These are phyloP conservation scores for Agapanthus africanus DNA, from an alignment of 106 monocot species.

Conservation along the genomic window DNA sequence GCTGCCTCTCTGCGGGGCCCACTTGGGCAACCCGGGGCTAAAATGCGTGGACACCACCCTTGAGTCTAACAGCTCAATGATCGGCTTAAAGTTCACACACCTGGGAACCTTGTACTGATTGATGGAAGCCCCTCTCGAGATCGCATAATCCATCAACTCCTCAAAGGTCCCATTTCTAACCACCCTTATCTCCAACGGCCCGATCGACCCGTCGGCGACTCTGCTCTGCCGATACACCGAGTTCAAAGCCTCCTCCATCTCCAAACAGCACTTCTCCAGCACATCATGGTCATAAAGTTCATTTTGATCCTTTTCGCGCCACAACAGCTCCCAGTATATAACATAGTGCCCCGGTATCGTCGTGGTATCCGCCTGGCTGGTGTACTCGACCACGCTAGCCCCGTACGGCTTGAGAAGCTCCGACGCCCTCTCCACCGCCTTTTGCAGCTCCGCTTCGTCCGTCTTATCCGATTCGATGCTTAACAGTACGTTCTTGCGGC, in stretches of 20 bases:
- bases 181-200: slow-evolving; percentile 37
- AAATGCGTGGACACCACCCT: slow-evolving; percentile 36
- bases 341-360: slow-evolving; percentile 72
- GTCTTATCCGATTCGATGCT: slow-evolving; percentile 76
- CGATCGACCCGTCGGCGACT: slow-evolving; percentile 28
- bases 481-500: slow-evolving; percentile 57
- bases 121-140: slow-evolving; percentile 45
- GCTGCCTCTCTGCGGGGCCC: neutral
- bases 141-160: slow-evolving; percentile 54
- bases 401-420: slow-evolving; percentile 32
- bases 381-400: slow-evolving; percentile 57
- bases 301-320: slow-evolving; percentile 31
- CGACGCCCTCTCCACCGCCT: slow-evolving; percentile 44
- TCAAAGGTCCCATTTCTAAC: slow-evolving; percentile 35
- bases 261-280: slow-evolving; percentile 24
- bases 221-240: slow-evolving; percentile 37
- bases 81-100: slow-evolving; percentile 33
- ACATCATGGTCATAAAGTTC: slow-evolving; percentile 14
- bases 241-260: slow-evolving; percentile 52
- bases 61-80: slow-evolving; percentile 54
- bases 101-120: slow-evolving; percentile 49
- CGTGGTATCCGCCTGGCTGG: slow-evolving; percentile 50
- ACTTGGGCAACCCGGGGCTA: slow-evolving; percentile 14
- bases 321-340: slow-evolving; percentile 68
- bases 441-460: slow-evolving; percentile 58